Evolutionary conservation across 176 grass and related monocot species (phyloP).

Genomic region (Pontederia paniculata): DNA sequence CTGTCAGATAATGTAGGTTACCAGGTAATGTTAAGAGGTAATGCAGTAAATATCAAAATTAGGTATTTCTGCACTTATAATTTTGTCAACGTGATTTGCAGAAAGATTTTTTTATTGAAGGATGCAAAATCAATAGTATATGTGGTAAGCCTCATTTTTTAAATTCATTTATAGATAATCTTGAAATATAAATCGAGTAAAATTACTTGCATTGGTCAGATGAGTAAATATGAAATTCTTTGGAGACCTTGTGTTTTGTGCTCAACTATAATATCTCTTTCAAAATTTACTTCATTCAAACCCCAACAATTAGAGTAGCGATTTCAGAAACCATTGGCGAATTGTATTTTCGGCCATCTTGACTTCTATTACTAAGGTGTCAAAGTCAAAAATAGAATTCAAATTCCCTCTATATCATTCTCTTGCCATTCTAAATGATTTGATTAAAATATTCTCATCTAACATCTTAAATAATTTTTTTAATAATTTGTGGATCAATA

Average conservation of each 20-base stretch:
- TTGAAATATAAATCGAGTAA: too few relatives aligned
- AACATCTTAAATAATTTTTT: constrained; percentile 14
- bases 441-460: constrained; percentile 4
- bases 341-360: constrained; percentile 10
- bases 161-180: too few relatives aligned
- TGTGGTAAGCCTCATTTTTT: too few relatives aligned
- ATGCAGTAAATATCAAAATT: too few relatives aligned
- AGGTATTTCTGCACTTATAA: too few relatives aligned
- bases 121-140: too few relatives aligned
- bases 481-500: constrained; percentile 10
- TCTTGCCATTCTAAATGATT: constrained; percentile 30
- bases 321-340: constrained; percentile 5
- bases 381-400: background rate
- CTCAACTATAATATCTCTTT: constrained; percentile 20
- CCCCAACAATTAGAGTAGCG: constrained; percentile 17
- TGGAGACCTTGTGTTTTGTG: constrained; percentile 5
- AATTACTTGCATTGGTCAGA: too few relatives aligned
- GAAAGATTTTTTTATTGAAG: too few relatives aligned
- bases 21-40: too few relatives aligned
- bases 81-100: too few relatives aligned
- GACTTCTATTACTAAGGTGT: constrained; percentile 1
- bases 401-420: constrained; percentile 3
- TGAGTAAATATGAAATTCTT: background rate
- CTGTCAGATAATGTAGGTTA: too few relatives aligned
- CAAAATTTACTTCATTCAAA: background rate